A percentile compares a stretch with the other conserved stretches of the same genome.
Conservation (phyloP, 2,329 filamentous ascomycete species). For the Colletotrichum tofieldiae region DNA sequence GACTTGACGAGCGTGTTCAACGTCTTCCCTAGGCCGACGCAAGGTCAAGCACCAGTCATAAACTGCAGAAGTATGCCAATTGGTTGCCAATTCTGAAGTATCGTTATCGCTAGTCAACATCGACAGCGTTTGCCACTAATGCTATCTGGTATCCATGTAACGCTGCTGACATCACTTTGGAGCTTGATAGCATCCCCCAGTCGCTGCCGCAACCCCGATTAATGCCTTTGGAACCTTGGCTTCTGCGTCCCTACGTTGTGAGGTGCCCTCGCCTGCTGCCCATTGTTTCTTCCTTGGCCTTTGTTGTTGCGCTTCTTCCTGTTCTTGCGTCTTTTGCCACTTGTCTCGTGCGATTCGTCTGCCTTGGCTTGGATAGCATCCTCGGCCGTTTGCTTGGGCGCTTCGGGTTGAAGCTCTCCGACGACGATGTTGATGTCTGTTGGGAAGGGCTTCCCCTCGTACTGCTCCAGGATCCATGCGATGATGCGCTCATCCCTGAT, state of each 20-base stretch:
- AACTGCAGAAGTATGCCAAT: no score
- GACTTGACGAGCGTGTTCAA: background rate
- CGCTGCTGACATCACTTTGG: background rate
- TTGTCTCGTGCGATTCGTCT: no score
- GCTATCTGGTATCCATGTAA: background rate
- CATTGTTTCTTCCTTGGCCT: no score
- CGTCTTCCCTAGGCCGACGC: background rate
- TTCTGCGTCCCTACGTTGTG: background rate
- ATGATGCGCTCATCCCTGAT: background rate
- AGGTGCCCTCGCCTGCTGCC: background rate
- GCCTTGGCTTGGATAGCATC: no score
- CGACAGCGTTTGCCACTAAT: background rate
- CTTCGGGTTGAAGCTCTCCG: background rate
- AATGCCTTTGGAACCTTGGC: background rate
- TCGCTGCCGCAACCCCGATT: background rate
- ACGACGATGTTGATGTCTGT: background rate
- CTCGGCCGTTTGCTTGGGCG: background rate
- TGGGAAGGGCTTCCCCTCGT: background rate
- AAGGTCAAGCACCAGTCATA: no score
- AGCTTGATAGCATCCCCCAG: background rate
- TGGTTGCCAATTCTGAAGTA: background rate
- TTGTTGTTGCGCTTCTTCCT: background rate
- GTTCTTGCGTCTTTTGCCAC: background rate
- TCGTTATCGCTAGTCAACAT: background rate
- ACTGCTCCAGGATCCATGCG: background rate